Evolutionary conservation across 1,284 basidiomycete species (phyloP).

Genomic region (Sanguinoderma infundibulare): DNA sequence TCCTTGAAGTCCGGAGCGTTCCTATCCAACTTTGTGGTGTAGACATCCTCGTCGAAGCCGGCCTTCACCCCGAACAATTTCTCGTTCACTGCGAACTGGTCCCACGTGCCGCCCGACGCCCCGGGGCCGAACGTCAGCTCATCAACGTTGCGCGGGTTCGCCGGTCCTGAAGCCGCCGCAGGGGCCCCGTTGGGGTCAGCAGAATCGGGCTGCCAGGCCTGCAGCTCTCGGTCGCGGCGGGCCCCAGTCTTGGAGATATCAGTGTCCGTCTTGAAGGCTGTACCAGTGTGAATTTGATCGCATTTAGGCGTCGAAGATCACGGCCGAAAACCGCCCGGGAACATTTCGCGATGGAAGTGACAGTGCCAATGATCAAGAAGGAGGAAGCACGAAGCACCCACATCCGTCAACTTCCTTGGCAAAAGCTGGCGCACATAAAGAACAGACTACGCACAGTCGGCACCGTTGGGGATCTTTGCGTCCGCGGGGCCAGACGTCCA

Average conservation of each 20-base stretch:
- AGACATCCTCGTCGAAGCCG: conserved; percentile 91
- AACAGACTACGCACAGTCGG: conserved; percentile 54
- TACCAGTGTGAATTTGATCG: conserved; percentile 4
- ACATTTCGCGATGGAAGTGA: neutral
- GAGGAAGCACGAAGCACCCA: conserved; percentile 8
- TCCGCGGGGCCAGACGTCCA: conserved; percentile 79
- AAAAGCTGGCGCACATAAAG: conserved; percentile 7
- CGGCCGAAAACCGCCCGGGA: neutral
- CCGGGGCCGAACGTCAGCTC: conserved; percentile 72
- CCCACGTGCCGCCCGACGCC: conserved; percentile 68
- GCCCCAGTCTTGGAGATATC: conserved; percentile 73
- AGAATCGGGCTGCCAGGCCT: conserved; percentile 71
- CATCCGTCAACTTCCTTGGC: conserved; percentile 17
- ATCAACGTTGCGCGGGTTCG: conserved; percentile 45
- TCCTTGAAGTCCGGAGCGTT: conserved; percentile 86
- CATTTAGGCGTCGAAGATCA: neutral
- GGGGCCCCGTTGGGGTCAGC: conserved; percentile 25
- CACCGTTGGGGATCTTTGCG: conserved; percentile 62
- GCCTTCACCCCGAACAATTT: conserved; percentile 92
- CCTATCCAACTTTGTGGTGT: conserved; percentile 95
- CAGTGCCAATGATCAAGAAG: neutral
- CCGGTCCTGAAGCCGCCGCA: conserved; percentile 15
- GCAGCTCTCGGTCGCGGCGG: conserved; percentile 80
- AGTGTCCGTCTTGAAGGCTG: conserved; percentile 88
- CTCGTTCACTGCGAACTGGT: conserved; percentile 97